Conservation (phyloP, 208 protist genomes). For the Trypanosoma avium region DNA sequence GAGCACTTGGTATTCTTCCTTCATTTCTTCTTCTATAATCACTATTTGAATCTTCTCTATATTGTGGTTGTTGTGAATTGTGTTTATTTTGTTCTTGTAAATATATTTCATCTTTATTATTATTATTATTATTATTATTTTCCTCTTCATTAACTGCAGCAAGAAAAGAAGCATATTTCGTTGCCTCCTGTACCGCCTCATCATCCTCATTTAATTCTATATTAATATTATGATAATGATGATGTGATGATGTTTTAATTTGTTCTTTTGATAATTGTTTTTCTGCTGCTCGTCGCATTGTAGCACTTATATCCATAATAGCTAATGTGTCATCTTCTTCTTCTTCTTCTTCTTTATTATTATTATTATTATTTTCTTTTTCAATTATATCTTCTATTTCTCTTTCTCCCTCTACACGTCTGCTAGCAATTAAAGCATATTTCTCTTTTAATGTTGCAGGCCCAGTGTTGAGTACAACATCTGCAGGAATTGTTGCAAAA, state of each 20-base stretch:
- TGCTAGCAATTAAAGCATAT: slow-evolving; percentile 37
- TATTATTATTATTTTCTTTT: neutral
- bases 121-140: neutral
- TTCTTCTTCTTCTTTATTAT: neutral
- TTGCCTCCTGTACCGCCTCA: slow-evolving; percentile 68
- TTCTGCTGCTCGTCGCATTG: slow-evolving; percentile 7
- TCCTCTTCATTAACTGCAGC: slow-evolving; percentile 23
- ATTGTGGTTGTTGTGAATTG: neutral
- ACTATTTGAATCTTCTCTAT: neutral
- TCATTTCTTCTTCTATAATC: no score
- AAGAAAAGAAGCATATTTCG: slow-evolving; percentile 40
- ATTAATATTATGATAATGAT: slow-evolving; percentile 13
- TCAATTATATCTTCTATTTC: neutral
- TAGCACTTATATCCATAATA: slow-evolving; percentile 20
- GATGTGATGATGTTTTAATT: no score
- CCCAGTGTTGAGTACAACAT: slow-evolving; percentile 59
- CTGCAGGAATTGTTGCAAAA: slow-evolving; percentile 59
- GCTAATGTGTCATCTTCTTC: neutral
- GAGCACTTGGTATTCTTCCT: no score
- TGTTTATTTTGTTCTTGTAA: slow-evolving; percentile 1
- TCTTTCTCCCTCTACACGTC: slow-evolving; percentile 8
- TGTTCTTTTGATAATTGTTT: neutral
- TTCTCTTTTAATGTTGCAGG: slow-evolving; percentile 51
- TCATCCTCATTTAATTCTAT: slow-evolving; percentile 57
- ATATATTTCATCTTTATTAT: neutral